Conservation (phyloP, 2,329 filamentous ascomycete species). For the Apiospora rasikravindrae region DNA sequence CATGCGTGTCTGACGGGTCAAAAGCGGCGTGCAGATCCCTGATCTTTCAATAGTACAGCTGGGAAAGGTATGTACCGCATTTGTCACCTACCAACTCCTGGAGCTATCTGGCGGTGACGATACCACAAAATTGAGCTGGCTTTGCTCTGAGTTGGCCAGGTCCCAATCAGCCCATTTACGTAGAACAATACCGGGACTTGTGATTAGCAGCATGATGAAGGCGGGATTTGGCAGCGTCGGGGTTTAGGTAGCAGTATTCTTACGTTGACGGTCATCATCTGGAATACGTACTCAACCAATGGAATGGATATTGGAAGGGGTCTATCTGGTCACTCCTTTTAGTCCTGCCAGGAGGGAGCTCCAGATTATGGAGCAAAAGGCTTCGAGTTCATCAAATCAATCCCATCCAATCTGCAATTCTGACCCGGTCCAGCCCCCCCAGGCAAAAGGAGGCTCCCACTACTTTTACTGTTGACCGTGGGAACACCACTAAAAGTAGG, state of each 20-base stretch:
- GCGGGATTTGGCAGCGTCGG: neutral
- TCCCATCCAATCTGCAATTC: conserved; percentile 14
- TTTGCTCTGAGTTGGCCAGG: conserved; percentile 10
- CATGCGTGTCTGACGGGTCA: conserved; percentile 3
- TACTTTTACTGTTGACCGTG: conserved; percentile 9
- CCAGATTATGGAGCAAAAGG: conserved; percentile 10
- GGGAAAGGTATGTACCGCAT: neutral
- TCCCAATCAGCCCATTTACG: neutral
- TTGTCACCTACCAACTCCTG: neutral
- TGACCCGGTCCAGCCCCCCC: conserved; percentile 13
- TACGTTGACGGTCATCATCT: conserved; percentile 2
- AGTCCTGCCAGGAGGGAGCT: neutral
- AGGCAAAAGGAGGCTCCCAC: conserved; percentile 12
- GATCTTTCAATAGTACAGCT: conserved; percentile 14
- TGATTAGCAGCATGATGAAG: conserved; percentile 2
- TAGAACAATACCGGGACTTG: neutral
- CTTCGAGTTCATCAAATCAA: conserved; percentile 13
- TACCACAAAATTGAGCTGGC: conserved; percentile 15
- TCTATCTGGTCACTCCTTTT: conserved; percentile 13
- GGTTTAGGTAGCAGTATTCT: conserved; percentile 2
- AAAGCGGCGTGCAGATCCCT: conserved; percentile 12
- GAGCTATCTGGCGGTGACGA: conserved; percentile 13
- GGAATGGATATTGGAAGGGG: neutral
- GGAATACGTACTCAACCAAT: conserved; percentile 9
- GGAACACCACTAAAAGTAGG: conserved; percentile 1